Percentiles rank a stretch among this genome's conserved stretches.
phyloP scores from a whole-genome alignment of 768 basidiomycete species.

The Gelatoporia subvermispora region DNA sequence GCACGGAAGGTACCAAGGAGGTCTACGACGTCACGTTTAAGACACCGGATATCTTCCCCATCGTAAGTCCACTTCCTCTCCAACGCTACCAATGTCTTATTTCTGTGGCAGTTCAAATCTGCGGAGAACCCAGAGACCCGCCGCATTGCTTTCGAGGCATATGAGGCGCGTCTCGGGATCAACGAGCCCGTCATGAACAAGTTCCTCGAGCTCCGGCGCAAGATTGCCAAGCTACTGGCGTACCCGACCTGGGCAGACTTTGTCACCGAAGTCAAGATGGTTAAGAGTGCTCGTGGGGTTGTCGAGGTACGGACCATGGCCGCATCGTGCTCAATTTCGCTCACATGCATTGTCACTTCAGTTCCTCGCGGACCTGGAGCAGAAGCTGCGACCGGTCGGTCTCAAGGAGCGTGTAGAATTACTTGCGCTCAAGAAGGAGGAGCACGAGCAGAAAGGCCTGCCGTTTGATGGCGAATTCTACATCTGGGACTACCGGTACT shows the following conservation, averaged over 20 bases:
- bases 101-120: conserved; percentile 63
- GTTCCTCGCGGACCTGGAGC: conserved; percentile 77
- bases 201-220: conserved; percentile 63
- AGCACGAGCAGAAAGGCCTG: conserved; percentile 53
- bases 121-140: conserved; percentile 70
- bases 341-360: conserved; percentile 21
- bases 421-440: conserved; percentile 70
- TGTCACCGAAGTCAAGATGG: conserved; percentile 82
- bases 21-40: conserved; percentile 75
- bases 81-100: not conserved
- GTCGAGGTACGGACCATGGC: conserved; percentile 37
- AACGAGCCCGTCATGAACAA: conserved; percentile 70
- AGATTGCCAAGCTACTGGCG: conserved; percentile 61
- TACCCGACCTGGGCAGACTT: conserved; percentile 85
- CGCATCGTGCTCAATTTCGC: not conserved
- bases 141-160: conserved; percentile 56
- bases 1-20: conserved; percentile 50
- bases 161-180: conserved; percentile 60
- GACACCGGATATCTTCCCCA: conserved; percentile 75
- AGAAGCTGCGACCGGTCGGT: conserved; percentile 69
- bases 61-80: conserved; percentile 39
- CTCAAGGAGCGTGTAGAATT: conserved; percentile 61
- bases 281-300: conserved; percentile 63
- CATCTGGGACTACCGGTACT: conserved; percentile 83
- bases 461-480: conserved; percentile 72